Evolutionary conservation across 1,284 basidiomycete genomes (phyloP).

Genomic region (Laetiporus sulphureus): DNA sequence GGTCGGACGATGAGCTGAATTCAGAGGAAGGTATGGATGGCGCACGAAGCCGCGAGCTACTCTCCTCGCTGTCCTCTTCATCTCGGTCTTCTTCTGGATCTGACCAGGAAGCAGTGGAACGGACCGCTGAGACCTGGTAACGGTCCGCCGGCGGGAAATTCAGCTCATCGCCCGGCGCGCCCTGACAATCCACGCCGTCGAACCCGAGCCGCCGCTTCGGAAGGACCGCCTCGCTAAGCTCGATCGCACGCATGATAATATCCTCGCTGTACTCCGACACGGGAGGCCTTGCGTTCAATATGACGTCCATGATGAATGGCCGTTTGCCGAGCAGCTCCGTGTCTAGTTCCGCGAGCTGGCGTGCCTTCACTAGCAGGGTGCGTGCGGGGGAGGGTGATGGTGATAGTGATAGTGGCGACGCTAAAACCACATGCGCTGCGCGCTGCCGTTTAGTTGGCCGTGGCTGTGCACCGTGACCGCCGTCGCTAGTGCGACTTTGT

Average conservation of each 20-base stretch:
- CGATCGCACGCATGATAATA: slow-evolving; percentile 22
- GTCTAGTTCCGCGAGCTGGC: slow-evolving; percentile 12
- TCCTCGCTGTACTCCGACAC: slow-evolving; percentile 19
- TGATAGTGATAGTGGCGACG: slow-evolving; percentile 7
- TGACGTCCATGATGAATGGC: slow-evolving; percentile 24
- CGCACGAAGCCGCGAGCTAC: no score
- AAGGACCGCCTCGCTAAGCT: slow-evolving; percentile 16
- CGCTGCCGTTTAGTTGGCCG: slow-evolving; percentile 7
- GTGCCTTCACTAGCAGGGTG: slow-evolving; percentile 17
- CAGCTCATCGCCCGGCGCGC: slow-evolving; percentile 19
- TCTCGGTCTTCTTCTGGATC: slow-evolving; percentile 11
- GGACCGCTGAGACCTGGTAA: slow-evolving; percentile 40
- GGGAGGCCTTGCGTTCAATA: slow-evolving; percentile 18
- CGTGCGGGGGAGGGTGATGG: slow-evolving; percentile 16
- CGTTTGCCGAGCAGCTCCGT: slow-evolving; percentile 14
- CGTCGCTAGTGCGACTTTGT: slow-evolving; percentile 7
- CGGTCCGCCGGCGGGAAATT: slow-evolving; percentile 16
- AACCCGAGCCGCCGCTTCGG: slow-evolving; percentile 21
- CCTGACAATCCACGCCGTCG: slow-evolving; percentile 29
- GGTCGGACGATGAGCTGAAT: no score
- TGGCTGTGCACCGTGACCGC: slow-evolving; percentile 11
- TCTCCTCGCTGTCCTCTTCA: no score
- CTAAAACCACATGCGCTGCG: slow-evolving; percentile 2
- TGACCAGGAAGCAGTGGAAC: slow-evolving; percentile 36
- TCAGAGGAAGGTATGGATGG: no score